These are phyloP conservation scores for Fusarium beomiforme DNA, from an alignment of 2,329 filamentous ascomycete species.

Conservation along the genomic window DNA sequence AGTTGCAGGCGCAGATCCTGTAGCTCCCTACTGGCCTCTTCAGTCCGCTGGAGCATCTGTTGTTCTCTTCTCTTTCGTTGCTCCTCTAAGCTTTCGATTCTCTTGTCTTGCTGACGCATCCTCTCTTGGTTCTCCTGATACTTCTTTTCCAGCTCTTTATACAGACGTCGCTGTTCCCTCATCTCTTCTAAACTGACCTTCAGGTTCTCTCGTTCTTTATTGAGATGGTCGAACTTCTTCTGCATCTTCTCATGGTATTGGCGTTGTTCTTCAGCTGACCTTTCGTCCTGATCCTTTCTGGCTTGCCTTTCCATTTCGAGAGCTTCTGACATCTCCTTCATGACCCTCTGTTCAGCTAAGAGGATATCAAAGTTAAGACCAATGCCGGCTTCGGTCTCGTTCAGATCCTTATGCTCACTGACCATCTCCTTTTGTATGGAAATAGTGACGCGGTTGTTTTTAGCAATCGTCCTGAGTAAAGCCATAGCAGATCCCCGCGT, in stretches of 20 bases:
- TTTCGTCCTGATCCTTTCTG: background rate
- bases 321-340: background rate
- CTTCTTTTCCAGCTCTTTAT: background rate
- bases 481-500: background rate
- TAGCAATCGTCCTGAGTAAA: background rate
- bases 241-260: background rate
- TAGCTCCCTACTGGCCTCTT: accelerated
- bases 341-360: background rate
- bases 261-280: background rate
- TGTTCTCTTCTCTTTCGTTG: background rate
- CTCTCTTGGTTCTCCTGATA: background rate
- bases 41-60: background rate
- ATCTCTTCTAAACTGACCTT: background rate
- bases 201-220: background rate
- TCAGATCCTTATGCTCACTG: background rate
- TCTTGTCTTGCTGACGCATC: background rate
- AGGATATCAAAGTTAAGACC: background rate
- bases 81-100: background rate
- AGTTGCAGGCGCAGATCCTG: background rate
- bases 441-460: background rate
- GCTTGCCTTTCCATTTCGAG: background rate
- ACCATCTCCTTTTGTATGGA: background rate
- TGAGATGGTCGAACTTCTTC: background rate
- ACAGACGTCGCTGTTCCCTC: background rate
- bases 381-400: background rate